These are phyloP conservation scores for Phaeosphaeriaceae sp. DNA, from an alignment of 2,329 filamentous ascomycete species.

Conservation along the genomic window DNA sequence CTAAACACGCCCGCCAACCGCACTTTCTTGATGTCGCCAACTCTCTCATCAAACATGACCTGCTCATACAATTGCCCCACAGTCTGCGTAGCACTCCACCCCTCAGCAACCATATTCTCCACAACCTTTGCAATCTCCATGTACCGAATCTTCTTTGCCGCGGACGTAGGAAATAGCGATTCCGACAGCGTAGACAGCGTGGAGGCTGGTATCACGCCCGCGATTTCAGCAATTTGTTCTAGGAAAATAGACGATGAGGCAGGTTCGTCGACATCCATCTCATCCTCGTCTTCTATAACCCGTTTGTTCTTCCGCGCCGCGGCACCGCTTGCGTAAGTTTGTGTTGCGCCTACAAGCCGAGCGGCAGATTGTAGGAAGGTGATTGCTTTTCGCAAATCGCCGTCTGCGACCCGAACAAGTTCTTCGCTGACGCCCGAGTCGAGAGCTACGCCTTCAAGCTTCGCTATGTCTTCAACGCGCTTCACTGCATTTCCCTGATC, in stretches of 20 bases:
- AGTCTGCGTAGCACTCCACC: constrained; percentile 93
- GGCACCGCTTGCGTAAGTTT: constrained; percentile 19
- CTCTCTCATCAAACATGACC: constrained; percentile 81
- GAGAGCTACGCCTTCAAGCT: constrained; percentile 75
- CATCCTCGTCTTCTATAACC: constrained; percentile 57
- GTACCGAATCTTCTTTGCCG: constrained; percentile 63
- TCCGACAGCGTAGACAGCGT: constrained; percentile 74
- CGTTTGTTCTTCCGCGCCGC: constrained; percentile 51
- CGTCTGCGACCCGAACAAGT: constrained; percentile 86
- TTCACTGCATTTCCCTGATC: constrained; percentile 83
- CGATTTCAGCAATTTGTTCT: constrained; percentile 88
- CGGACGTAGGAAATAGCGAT: constrained; percentile 71
- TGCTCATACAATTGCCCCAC: constrained; percentile 84
- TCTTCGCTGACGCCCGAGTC: constrained; percentile 82
- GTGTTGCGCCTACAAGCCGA: constrained; percentile 73
- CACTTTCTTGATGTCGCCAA: constrained; percentile 86
- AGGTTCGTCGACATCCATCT: constrained; percentile 55
- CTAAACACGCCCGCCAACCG: constrained; percentile 89
- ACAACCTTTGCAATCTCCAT: constrained; percentile 77
- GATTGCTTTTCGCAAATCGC: constrained; percentile 94
- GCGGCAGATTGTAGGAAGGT: constrained; percentile 97
- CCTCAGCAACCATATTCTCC: constrained; percentile 91
- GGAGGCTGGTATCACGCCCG: constrained; percentile 82
- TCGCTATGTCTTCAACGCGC: constrained; percentile 82
- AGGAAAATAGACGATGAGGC: constrained; percentile 60